A percentile compares a stretch with the other conserved stretches of the same genome.
phyloP scores from a whole-genome alignment of 768 basidiomycete species.

The Suillus decipiens region DNA sequence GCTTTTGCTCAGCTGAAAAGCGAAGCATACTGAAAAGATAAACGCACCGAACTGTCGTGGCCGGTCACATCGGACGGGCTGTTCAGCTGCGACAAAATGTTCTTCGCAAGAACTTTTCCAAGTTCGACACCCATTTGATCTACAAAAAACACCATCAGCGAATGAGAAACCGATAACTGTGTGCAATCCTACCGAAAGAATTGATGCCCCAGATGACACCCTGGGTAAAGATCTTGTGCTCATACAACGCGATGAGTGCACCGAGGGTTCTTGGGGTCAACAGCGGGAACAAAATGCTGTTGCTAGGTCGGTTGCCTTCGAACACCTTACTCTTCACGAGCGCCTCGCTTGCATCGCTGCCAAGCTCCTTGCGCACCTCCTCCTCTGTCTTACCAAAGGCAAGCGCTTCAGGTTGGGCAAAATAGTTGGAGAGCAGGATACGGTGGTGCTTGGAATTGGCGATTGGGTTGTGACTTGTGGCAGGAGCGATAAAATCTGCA shows the following conservation, averaged over 20 bases:
- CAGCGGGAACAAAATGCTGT: constrained; percentile 92
- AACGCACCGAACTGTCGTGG: constrained; percentile 80
- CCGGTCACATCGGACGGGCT: constrained; percentile 76
- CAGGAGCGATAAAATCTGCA: constrained; percentile 89
- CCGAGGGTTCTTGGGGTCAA: constrained; percentile 89
- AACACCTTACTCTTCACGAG: constrained; percentile 97
- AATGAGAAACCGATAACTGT: background rate
- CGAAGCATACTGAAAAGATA: background rate
- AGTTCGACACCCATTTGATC: constrained; percentile 99
- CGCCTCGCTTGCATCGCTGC: constrained; percentile 73
- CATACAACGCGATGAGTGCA: constrained; percentile 87
- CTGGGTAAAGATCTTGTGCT: constrained; percentile 99
- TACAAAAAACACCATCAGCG: constrained; percentile 28
- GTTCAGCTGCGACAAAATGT: constrained; percentile 87
- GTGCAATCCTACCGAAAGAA: constrained; percentile 71
- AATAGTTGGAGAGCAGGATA: constrained; percentile 96
- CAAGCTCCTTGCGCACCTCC: constrained; percentile 71
- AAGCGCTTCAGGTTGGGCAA: constrained; percentile 96
- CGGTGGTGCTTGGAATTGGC: constrained; percentile 89
- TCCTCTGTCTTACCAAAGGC: constrained; percentile 98
- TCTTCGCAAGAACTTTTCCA: constrained; percentile 96
- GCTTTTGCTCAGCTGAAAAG: constrained; percentile 13
- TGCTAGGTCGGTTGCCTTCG: constrained; percentile 95
- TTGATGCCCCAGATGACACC: constrained; percentile 99
- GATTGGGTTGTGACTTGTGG: constrained; percentile 90